phyloP scores from a whole-genome alignment of 2,329 filamentous ascomycete genomes.

The Aspergillus viridinutans region DNA sequence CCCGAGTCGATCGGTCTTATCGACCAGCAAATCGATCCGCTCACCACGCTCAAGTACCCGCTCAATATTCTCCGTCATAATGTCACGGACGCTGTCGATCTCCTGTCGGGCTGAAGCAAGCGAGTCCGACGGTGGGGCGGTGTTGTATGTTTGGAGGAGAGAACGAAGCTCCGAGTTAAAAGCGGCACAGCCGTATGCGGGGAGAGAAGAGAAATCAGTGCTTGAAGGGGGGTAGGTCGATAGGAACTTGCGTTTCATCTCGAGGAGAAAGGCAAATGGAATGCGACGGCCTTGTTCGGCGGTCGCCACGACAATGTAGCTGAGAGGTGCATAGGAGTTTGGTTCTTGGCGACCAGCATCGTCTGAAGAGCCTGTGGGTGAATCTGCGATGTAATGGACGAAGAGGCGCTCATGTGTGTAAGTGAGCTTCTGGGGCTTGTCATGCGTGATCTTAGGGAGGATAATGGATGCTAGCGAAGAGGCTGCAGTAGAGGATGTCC shows the following conservation, averaged over 20 bases:
- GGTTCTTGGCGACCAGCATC: slow-evolving; percentile 33
- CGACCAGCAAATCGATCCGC: slow-evolving; percentile 86
- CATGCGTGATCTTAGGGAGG: slow-evolving; percentile 89
- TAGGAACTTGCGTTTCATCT: slow-evolving; percentile 85
- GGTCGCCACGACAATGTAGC: slow-evolving; percentile 85
- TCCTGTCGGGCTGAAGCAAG: slow-evolving; percentile 78
- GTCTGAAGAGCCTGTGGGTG: slow-evolving; percentile 57
- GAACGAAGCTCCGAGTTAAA: slow-evolving; percentile 77
- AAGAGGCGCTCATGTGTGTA: slow-evolving; percentile 89
- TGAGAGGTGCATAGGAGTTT: slow-evolving; percentile 72
- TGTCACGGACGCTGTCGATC: slow-evolving; percentile 86
- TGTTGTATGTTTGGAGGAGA: slow-evolving; percentile 80
- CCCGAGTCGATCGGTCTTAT: slow-evolving; percentile 91
- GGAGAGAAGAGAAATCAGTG: slow-evolving; percentile 72
- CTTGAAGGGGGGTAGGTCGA: slow-evolving; percentile 59
- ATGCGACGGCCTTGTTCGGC: slow-evolving; percentile 78
- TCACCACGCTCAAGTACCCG: slow-evolving; percentile 83
- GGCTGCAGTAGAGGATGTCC: slow-evolving; percentile 76
- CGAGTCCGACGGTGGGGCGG: slow-evolving; percentile 73
- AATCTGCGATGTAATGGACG: slow-evolving; percentile 92
- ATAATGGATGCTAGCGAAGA: slow-evolving; percentile 88
- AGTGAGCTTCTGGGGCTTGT: slow-evolving; percentile 77
- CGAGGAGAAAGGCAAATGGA: slow-evolving; percentile 86
- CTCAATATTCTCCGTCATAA: slow-evolving; percentile 96
- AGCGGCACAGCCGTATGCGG: slow-evolving; percentile 81